A percentile compares a stretch with the other conserved stretches of the same genome.
These are phyloP conservation scores for Fusarium albidum DNA, from an alignment of 2,329 filamentous ascomycete genomes.

Conservation along the genomic window DNA sequence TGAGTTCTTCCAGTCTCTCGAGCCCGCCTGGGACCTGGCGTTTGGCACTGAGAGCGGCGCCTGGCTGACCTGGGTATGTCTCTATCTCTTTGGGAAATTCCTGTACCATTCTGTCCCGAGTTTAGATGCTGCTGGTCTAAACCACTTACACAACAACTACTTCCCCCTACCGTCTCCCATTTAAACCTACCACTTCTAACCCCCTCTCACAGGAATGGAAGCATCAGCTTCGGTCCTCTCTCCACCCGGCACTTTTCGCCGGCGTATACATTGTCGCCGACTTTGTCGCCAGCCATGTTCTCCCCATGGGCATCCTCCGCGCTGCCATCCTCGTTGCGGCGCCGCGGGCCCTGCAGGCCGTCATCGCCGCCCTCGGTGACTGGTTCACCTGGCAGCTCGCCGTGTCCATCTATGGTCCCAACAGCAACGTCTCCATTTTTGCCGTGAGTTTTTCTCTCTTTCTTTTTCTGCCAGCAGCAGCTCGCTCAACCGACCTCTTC, in stretches of 20 bases:
- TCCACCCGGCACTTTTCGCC: conserved; percentile 91
- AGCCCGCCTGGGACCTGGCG: conserved; percentile 90
- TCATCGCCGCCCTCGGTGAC: conserved; percentile 81
- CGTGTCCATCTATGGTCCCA: conserved; percentile 73
- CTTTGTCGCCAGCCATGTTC: conserved; percentile 57
- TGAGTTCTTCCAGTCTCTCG: conserved; percentile 95
- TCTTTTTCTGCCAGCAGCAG: too few species aligned
- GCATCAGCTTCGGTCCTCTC: conserved; percentile 83
- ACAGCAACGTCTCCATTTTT: conserved; percentile 70
- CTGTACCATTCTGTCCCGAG: not conserved
- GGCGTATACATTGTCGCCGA: conserved; percentile 72
- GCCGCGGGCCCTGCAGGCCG: conserved; percentile 79
- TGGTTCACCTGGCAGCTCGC: conserved; percentile 90
- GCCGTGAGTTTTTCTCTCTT: conserved; percentile 66
- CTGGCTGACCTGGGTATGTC: conserved; percentile 93
- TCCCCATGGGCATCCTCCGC: conserved; percentile 63
- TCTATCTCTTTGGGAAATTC: not conserved
- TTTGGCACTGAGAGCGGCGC: conserved; percentile 81
- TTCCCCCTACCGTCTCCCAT: not conserved
- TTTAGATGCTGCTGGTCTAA: not conserved
- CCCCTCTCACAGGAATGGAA: conserved; percentile 80
- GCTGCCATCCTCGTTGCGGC: conserved; percentile 74
- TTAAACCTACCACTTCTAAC: conserved; percentile 20
- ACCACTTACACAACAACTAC: too few species aligned
- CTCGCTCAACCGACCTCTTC: too few species aligned